phyloP scores from a whole-genome alignment of 176 grass and related monocot genomes.

The Triticum urartu region DNA sequence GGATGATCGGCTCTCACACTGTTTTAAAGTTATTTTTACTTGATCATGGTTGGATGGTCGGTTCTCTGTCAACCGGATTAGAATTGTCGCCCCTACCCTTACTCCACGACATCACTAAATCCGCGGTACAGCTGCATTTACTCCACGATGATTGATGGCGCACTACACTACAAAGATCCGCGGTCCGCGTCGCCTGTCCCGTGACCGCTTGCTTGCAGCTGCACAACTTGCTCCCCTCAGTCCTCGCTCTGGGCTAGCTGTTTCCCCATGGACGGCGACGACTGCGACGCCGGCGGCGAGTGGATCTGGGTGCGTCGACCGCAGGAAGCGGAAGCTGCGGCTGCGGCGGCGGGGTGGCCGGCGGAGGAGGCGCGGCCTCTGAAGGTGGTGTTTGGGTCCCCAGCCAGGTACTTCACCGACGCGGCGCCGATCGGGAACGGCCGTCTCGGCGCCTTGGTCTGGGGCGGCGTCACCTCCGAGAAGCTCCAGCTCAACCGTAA shows the following conservation, averaged over 20 bases:
- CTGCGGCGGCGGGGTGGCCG: conserved; percentile 24
- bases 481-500: conserved; percentile 91
- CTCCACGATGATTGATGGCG: background rate
- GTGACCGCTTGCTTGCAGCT: background rate
- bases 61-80: no score
- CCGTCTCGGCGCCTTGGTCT: conserved; percentile 75
- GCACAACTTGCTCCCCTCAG: background rate
- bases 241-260: background rate
- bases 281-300: conserved; percentile 37
- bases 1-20: no score
- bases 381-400: conserved; percentile 66
- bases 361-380: conserved; percentile 43
- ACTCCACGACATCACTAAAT: no score
- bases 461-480: conserved; percentile 78
- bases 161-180: background rate
- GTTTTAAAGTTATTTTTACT: no score
- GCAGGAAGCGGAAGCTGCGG: conserved; percentile 42
- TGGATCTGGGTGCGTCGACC: conserved; percentile 66
- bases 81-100: no score
- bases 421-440: conserved; percentile 83
- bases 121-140: no score
- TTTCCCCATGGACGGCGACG: conserved; percentile 14
- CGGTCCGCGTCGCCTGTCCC: background rate
- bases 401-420: conserved; percentile 73
- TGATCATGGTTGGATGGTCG: no score